These are phyloP conservation scores for Fraxinus floribunda DNA, from an alignment of 305 asterid species.

Conservation along the genomic window DNA sequence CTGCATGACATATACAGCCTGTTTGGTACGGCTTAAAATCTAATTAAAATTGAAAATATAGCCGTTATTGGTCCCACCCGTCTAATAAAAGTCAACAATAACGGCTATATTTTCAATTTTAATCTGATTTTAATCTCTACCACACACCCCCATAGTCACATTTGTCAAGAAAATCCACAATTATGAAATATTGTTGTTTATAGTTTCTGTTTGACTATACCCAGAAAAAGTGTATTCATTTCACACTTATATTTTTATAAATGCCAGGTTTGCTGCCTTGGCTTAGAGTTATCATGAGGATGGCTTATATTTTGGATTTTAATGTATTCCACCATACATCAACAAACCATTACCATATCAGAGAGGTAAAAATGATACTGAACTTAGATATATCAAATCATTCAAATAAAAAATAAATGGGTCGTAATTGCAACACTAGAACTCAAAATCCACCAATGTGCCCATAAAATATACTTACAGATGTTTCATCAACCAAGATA, in stretches of 20 bases:
- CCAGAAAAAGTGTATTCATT: neutral
- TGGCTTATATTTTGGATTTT: neutral
- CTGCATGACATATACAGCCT: neutral
- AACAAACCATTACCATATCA: neutral
- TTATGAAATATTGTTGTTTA: neutral
- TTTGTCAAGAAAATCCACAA: neutral
- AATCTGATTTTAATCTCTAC: too few species aligned
- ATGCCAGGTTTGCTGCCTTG: neutral
- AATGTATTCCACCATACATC: neutral
- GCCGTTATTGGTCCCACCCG: too few species aligned
- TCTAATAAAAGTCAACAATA: too few species aligned
- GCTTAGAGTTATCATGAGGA: neutral
- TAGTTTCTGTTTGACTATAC: neutral
- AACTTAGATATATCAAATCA: neutral
- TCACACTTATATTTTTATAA: neutral
- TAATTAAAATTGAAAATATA: too few species aligned
- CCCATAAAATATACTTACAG: constrained; percentile 55
- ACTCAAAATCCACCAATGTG: neutral
- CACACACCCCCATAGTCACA: too few species aligned
- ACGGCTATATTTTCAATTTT: too few species aligned
- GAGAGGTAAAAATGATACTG: neutral
- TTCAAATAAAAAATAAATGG: neutral
- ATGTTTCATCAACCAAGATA: constrained; percentile 90
- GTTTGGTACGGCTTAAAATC: too few species aligned
- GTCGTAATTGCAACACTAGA: neutral